These are phyloP conservation scores for Teratosphaeriaceae sp. DNA, from an alignment of 2,329 filamentous ascomycete genomes.

Conservation along the genomic window DNA sequence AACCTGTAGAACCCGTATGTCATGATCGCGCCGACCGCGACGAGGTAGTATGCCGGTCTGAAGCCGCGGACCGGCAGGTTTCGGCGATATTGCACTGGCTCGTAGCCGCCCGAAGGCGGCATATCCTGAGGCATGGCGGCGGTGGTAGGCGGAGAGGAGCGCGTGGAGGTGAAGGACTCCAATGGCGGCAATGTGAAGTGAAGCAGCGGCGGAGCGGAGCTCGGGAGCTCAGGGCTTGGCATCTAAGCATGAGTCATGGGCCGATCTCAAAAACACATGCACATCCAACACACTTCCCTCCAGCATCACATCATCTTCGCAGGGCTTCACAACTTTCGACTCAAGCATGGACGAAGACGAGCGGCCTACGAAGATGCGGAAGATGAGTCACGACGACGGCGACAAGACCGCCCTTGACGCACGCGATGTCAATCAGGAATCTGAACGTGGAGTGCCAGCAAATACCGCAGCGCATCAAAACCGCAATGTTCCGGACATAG, in stretches of 20 bases:
- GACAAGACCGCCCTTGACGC: background rate
- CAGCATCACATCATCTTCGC: background rate
- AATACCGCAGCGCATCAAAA: too few relatives aligned
- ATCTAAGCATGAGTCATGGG: background rate
- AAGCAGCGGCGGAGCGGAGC: background rate
- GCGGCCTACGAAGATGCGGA: conserved; percentile 49
- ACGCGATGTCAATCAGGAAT: too few relatives aligned
- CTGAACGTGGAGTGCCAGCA: too few relatives aligned
- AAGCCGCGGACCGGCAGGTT: conserved; percentile 91
- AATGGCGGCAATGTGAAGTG: conserved; percentile 5
- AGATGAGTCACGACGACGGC: conserved; percentile 33
- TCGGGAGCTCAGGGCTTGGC: background rate
- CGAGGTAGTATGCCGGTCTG: conserved; percentile 70
- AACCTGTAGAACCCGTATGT: conserved; percentile 86
- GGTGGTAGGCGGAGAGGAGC: conserved; percentile 5
- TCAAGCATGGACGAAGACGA: conserved; percentile 48
- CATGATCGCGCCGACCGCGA: conserved; percentile 72
- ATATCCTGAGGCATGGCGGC: conserved; percentile 88
- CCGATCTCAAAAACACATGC: too few relatives aligned
- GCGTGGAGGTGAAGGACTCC: conserved; percentile 2
- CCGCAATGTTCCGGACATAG: background rate
- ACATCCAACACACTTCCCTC: too few relatives aligned
- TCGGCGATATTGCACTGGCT: conserved; percentile 95
- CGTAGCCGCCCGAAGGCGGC: conserved; percentile 91
- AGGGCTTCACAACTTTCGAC: background rate